phyloP scores from a whole-genome alignment of 1,284 basidiomycete species.

The Ustilago cynodontis region DNA sequence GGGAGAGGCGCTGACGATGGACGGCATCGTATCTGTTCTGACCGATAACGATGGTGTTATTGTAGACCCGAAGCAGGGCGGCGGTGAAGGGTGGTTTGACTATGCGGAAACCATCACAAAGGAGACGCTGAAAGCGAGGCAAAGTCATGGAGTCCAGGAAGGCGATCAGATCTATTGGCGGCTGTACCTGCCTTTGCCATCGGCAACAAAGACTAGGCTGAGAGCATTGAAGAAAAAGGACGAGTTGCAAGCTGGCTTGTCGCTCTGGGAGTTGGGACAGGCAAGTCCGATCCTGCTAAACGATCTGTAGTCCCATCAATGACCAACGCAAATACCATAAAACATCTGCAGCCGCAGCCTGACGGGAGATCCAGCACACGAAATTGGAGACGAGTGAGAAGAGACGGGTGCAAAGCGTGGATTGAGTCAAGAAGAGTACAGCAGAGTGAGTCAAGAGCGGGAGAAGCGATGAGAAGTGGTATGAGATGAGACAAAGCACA shows the following conservation, averaged over 20 bases:
- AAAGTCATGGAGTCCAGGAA: constrained; percentile 18
- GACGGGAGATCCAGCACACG: no score
- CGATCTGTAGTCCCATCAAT: constrained; percentile 9
- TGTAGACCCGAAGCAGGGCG: constrained; percentile 12
- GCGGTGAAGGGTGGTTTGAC: constrained; percentile 37
- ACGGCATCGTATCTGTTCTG: constrained; percentile 20
- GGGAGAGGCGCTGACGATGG: constrained; percentile 32
- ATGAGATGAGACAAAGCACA: constrained; percentile 19
- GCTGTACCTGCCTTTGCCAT: constrained; percentile 25
- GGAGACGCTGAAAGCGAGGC: background rate
- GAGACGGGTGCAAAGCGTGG: background rate
- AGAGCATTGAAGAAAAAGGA: constrained; percentile 5
- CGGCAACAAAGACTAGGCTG: constrained; percentile 10
- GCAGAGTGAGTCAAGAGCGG: background rate
- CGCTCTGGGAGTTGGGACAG: constrained; percentile 52
- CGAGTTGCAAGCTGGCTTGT: constrained; percentile 14
- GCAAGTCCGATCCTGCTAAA: constrained; percentile 25
- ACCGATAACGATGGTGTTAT: constrained; percentile 23
- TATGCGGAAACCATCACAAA: constrained; percentile 29
- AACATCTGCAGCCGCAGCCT: no score
- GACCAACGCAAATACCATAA: background rate
- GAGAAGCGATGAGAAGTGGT: background rate
- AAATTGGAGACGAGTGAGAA: no score
- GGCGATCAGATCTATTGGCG: constrained; percentile 47
- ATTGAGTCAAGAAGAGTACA: constrained; percentile 1